phyloP scores from a whole-genome alignment of 2,329 filamentous ascomycete genomes.

The Claviceps monticola region DNA sequence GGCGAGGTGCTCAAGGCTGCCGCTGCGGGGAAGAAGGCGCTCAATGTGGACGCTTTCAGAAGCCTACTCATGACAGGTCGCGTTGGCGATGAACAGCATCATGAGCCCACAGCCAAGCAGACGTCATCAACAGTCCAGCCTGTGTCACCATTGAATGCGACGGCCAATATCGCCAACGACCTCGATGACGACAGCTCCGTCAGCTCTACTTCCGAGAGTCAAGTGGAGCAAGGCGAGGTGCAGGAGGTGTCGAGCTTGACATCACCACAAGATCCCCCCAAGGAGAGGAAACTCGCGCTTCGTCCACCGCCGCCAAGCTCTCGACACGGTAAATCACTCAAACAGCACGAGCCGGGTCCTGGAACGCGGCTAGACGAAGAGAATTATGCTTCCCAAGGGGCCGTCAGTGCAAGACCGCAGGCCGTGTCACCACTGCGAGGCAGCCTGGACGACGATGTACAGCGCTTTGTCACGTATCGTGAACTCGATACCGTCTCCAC shows the following conservation, averaged over 20 bases:
- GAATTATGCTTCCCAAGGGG: background rate
- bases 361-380: background rate
- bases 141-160: background rate
- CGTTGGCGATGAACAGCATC: constrained; percentile 19
- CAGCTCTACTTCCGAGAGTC: constrained; percentile 1
- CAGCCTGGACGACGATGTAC: constrained; percentile 27
- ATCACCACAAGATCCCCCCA: constrained; percentile 7
- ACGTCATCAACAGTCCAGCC: background rate
- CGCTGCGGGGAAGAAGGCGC: constrained; percentile 26
- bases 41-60: constrained; percentile 70
- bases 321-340: constrained; percentile 64
- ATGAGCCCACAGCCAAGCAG: background rate
- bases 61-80: constrained; percentile 63
- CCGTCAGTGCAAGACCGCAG: constrained; percentile 19
- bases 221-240: background rate
- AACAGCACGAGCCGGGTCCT: constrained; percentile 11
- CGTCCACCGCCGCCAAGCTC: constrained; percentile 49
- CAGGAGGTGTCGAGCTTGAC: background rate
- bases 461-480: constrained; percentile 36
- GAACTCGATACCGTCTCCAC: constrained; percentile 28
- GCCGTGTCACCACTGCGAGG: constrained; percentile 33
- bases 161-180: background rate
- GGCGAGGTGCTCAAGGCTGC: constrained; percentile 19
- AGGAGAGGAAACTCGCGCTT: constrained; percentile 50
- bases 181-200: background rate